Percentiles rank a stretch among this genome's conserved stretches.
Conservation (phyloP, 2,329 filamentous ascomycete species). For the Colletotrichum liaoningense region DNA sequence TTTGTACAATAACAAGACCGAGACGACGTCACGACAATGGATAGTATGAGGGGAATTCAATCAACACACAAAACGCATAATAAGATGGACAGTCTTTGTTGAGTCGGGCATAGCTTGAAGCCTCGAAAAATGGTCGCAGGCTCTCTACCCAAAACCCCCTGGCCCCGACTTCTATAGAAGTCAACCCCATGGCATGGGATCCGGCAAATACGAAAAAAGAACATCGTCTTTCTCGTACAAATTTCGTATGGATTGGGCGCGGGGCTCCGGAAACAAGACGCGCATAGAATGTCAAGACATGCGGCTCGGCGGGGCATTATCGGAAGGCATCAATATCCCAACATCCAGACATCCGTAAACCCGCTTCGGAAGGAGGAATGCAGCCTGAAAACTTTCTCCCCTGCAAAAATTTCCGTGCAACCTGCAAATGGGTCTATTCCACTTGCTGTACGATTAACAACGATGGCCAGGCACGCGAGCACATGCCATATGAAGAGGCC, state of each 20-base stretch:
- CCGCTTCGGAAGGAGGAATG: background rate
- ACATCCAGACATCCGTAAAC: background rate
- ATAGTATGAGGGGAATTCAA: too few relatives aligned
- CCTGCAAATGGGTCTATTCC: background rate
- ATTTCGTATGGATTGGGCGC: background rate
- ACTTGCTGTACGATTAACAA: background rate
- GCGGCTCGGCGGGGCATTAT: background rate
- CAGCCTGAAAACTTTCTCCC: background rate
- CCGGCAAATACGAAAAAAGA: too few relatives aligned
- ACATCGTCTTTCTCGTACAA: background rate
- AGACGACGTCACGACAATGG: too few relatives aligned
- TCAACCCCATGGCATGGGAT: background rate
- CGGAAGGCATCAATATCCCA: background rate
- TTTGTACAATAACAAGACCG: too few relatives aligned
- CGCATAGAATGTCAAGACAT: background rate
- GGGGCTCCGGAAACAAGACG: background rate
- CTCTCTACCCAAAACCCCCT: too few relatives aligned
- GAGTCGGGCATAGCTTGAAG: too few relatives aligned
- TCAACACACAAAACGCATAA: background rate
- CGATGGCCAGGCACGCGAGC: slow-evolving; percentile 9
- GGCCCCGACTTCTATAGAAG: background rate
- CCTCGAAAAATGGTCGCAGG: too few relatives aligned
- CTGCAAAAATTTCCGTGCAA: background rate
- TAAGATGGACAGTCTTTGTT: background rate
- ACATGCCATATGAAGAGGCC: slow-evolving; percentile 2